Base-by-base conservation (phyloP, 2,329 filamentous ascomycete genomes). In the Cladosporium sp. region DNA sequence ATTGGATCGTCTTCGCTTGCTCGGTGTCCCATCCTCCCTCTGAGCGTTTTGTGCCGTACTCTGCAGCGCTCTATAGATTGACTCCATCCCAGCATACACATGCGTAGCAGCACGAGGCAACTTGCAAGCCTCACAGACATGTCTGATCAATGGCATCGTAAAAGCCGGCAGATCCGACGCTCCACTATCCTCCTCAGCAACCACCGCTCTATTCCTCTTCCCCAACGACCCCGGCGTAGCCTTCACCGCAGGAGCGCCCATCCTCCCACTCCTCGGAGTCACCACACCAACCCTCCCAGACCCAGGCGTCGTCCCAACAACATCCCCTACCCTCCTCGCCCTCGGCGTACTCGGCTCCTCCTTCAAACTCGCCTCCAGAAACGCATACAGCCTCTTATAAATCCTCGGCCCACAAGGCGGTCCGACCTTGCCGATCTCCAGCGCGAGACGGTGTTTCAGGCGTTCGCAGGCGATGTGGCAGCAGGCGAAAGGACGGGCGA, bases 381-480 rank as follows among this genome's bases (percentile, higher is more conserved):
- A 93, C 35, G 82, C 82, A 76, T 93, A 95, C 44, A 98, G 83
- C 66, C 92, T 91, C 73, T 91, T 91, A 81, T 98, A 98, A 62
- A 92, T 85, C 64, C 88, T 86, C 0, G 92, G 92, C 56, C 89
- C 88, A 62, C 92, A 90, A 4, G 93, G 93, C 2, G 93, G 91
- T 5, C 88, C 85, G 2, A 90, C 86, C 68, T 91, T 86, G 66
- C 93, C 89, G 0, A 88, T 85, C 0, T 93, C 93, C 8, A 97
- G 86, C 74, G 93, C 87, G 53, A 96, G 85, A 0, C 83, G 77
- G 64, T 88, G 90, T 74, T 93, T 93, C 46, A 97, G 83, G 62
- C 92, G 92, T 63, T 94, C 92, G 75, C 93, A 98, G 23, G 95
- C 95, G 67, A 99, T 86, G 78, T 97, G 89, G 16, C 91, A 91